These are phyloP conservation scores for Candida silvicultrix DNA, from an alignment of 805 yeast genomes.

Conservation along the genomic window DNA sequence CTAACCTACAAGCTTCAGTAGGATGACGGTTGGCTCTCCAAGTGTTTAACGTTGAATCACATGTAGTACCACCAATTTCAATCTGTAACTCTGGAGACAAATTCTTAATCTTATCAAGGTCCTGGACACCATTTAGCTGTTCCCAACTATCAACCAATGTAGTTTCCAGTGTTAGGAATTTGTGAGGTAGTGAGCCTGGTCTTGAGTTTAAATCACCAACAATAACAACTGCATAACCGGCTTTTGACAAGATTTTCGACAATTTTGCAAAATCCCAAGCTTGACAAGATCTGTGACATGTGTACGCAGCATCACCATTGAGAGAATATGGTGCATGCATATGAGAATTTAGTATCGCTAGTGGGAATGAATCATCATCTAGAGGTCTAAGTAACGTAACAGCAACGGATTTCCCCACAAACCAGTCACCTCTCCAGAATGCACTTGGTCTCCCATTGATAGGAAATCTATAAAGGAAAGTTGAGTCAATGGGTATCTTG, in stretches of 20 bases:
- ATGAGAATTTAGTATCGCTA: conserved; percentile 85
- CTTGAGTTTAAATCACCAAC: conserved; percentile 92
- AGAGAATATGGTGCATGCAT: conserved; percentile 94
- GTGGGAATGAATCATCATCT: conserved; percentile 37
- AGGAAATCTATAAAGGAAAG: conserved; percentile 80
- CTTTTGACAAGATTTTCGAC: conserved; percentile 50
- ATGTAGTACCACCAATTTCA: conserved; percentile 72
- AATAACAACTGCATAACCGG: conserved; percentile 81
- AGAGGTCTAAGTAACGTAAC: conserved; percentile 60
- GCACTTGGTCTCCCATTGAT: conserved; percentile 94
- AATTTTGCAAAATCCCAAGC: conserved; percentile 90
- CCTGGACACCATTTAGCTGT: conserved; percentile 45
- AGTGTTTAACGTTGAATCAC: conserved; percentile 80
- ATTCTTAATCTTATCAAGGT: conserved; percentile 32
- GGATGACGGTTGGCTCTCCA: conserved; percentile 55
- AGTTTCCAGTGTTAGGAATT: conserved; percentile 63
- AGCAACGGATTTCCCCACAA: conserved; percentile 86
- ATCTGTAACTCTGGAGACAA: conserved; percentile 60
- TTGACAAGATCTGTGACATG: conserved; percentile 87
- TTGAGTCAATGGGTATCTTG: conserved; percentile 71
- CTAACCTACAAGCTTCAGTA: conserved; percentile 80
- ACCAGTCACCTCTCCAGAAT: conserved; percentile 94
- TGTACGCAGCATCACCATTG: conserved; percentile 82
- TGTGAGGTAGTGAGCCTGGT: conserved; percentile 81
- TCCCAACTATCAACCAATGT: conserved; percentile 82